Base-by-base conservation (phyloP, 441 rosid genomes). In the Sinapis alba region DNA sequence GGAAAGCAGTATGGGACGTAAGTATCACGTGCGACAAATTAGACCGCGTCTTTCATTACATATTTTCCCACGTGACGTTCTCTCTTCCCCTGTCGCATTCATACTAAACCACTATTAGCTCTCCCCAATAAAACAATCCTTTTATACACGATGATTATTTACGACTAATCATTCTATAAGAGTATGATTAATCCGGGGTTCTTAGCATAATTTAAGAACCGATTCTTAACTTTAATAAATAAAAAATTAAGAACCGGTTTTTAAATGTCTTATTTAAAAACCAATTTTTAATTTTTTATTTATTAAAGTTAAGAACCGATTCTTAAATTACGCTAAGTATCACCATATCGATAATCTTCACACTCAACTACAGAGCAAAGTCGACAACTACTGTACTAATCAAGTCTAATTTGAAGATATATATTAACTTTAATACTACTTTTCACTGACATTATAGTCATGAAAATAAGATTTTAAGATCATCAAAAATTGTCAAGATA, bases 11-110 rank as follows among this genome's bases (percentile, higher is more conserved):
- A 10, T 19, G 58, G 41, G 62, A 68, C 69, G 53, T 53, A 27
- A 68, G 12, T 26, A 56, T 7, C 74, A 75, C 59, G 74, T 69
- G 79, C 16, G 12, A 13, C 34, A 56, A 38, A 66, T 27, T 1
- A 58, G 12, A 58, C 62, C 62, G 62, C 62, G 62, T 58, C 11
- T 1, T 58, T 13, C 20, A 2, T n/a, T 26, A 26, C 36, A 7
- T 58, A 43, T 5, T 5, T 56, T 1, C 61, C 3, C 61, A 56
- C 61, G 30, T 56, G 61, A 23, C 16, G 11, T 54, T 53, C 58
- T 7, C 26, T 1, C 12, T 53, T 9, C 26, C 26, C 10, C 43
- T 36, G 4, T 21, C 26, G 16, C 51, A 23, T 53, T 41, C 62
- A 45, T 45, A 38, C 38, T 12, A 53, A 53, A 5, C 15, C 8